These are phyloP conservation scores for Pilaira anomala DNA, from an alignment of 192 early-diverging fungal species.

Conservation along the genomic window DNA sequence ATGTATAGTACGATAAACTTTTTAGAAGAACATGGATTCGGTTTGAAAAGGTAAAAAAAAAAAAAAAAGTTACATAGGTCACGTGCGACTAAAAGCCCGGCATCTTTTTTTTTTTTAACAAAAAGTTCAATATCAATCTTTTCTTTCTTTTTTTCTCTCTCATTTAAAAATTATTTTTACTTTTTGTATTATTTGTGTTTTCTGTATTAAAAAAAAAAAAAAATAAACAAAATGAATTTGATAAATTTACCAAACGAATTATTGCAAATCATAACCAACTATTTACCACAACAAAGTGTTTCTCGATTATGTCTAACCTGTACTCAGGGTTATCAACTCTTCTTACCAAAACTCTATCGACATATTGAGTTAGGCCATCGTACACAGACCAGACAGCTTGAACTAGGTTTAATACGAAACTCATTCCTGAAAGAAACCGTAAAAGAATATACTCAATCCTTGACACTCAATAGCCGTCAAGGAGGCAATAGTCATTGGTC, in stretches of 20 bases:
- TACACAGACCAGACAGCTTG: constrained; percentile 7
- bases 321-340: not conserved
- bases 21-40: no score
- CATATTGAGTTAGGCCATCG: constrained; percentile 11
- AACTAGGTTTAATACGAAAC: not conserved
- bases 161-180: no score
- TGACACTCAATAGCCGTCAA: constrained; percentile 8
- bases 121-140: no score
- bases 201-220: not conserved
- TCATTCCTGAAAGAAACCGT: not conserved
- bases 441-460: not conserved
- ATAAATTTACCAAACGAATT: constrained; percentile 13
- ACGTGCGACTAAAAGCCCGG: no score
- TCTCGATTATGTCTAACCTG: constrained; percentile 14
- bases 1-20: no score
- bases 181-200: no score
- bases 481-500: constrained; percentile 10
- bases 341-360: constrained; percentile 5
- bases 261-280: not conserved
- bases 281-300: constrained; percentile 3
- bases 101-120: no score
- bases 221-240: constrained; percentile 7
- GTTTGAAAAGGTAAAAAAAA: no score
- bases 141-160: no score
- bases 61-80: no score